Evolutionary conservation across 2,329 filamentous ascomycete genomes (phyloP).

Genomic region (Pseudocercospora pini-densiflorae): DNA sequence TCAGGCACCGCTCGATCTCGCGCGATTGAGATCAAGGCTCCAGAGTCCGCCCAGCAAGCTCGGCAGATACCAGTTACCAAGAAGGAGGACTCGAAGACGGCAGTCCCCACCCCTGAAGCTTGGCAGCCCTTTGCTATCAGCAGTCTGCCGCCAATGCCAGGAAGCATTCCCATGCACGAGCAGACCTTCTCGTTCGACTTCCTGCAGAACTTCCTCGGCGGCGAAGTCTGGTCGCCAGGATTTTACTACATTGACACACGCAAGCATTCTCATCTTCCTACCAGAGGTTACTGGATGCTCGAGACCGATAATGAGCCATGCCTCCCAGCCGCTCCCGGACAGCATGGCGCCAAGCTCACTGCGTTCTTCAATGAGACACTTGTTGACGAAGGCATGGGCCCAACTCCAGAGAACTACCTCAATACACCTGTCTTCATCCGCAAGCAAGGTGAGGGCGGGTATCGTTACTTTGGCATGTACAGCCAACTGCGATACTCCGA

Average conservation of each 20-base stretch:
- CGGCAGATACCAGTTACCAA: neutral
- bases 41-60: neutral
- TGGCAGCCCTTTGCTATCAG: slow-evolving; percentile 47
- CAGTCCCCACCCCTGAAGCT: neutral
- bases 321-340: slow-evolving; percentile 45
- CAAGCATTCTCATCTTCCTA: slow-evolving; percentile 32
- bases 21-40: slow-evolving; percentile 14
- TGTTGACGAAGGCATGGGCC: slow-evolving; percentile 31
- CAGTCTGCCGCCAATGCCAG: slow-evolving; percentile 34
- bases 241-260: slow-evolving; percentile 42
- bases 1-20: neutral
- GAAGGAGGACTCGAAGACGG: neutral
- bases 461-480: slow-evolving; percentile 54
- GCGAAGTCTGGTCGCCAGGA: slow-evolving; percentile 47
- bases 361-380: slow-evolving; percentile 50
- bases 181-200: slow-evolving; percentile 46
- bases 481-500: slow-evolving; percentile 50
- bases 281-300: slow-evolving; percentile 49
- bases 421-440: slow-evolving; percentile 50
- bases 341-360: slow-evolving; percentile 53
- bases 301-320: slow-evolving; percentile 47
- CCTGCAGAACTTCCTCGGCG: slow-evolving; percentile 43
- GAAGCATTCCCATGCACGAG: slow-evolving; percentile 20
- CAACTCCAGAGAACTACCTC: slow-evolving; percentile 36
- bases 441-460: slow-evolving; percentile 31